A percentile compares a stretch with the other conserved stretches of the same genome.
Evolutionary conservation across 2,329 filamentous ascomycete species (phyloP).

Genomic region (Aaosphaeria pasadenensis): DNA sequence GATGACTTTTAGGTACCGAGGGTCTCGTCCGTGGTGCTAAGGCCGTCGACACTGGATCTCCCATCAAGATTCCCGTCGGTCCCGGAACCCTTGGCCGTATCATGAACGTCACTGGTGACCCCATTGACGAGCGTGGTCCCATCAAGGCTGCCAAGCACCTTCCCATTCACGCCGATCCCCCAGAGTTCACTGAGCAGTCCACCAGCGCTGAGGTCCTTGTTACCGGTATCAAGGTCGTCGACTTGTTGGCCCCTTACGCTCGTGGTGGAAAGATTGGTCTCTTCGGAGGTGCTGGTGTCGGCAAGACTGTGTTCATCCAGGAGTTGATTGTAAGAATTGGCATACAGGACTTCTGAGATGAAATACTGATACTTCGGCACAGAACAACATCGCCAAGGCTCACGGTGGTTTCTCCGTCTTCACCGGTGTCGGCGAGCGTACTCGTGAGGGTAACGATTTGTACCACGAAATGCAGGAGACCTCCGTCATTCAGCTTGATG

Average conservation of each 20-base stretch:
- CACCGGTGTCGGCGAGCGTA: conserved; percentile 99
- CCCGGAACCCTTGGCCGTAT: conserved; percentile 93
- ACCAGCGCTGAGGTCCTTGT: conserved; percentile 94
- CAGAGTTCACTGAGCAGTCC: conserved; percentile 90
- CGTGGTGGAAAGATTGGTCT: conserved; percentile 99
- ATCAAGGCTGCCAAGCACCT: conserved; percentile 87
- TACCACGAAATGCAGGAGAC: conserved; percentile 99
- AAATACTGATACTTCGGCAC: conserved; percentile 3
- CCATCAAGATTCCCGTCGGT: conserved; percentile 96
- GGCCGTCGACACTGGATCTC: conserved; percentile 83
- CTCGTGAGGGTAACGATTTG: conserved; percentile 99
- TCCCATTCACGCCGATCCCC: conserved; percentile 93
- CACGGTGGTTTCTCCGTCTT: conserved; percentile 99
- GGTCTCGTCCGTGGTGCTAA: conserved; percentile 93
- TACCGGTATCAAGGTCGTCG: conserved; percentile 99
- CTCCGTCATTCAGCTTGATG: conserved; percentile 97
- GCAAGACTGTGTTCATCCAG: conserved; percentile 99
- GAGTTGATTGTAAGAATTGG: conserved; percentile 76
- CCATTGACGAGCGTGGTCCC: conserved; percentile 98
- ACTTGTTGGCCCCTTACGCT: conserved; percentile 96
- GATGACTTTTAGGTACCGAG: conserved; percentile 74
- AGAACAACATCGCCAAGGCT: conserved; percentile 99
- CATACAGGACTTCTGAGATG: not conserved
- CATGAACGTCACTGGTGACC: conserved; percentile 99
- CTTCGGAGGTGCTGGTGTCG: conserved; percentile 99